Percentiles rank a stretch among this genome's conserved stretches.
phyloP scores from a whole-genome alignment of 2,329 filamentous ascomycete genomes.

The Ilyonectria sp. region DNA sequence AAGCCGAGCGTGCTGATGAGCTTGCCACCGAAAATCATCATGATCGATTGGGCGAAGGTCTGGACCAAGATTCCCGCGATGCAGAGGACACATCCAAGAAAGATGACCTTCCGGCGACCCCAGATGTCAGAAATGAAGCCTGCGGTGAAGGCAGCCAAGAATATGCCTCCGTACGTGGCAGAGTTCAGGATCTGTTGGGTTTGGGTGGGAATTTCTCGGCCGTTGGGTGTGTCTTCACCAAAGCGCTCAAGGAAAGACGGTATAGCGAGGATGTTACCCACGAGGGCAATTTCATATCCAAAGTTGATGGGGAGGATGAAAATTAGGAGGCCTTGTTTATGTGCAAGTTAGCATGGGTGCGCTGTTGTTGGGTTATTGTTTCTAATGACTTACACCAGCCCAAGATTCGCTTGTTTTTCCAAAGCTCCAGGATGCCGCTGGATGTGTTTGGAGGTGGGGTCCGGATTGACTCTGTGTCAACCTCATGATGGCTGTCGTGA shows the following conservation, averaged over 20 bases:
- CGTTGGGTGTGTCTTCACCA: constrained; percentile 33
- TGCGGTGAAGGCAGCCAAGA: constrained; percentile 44
- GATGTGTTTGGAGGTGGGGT: background rate
- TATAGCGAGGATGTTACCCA: constrained; percentile 48
- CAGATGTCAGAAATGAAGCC: constrained; percentile 45
- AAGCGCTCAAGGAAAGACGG: constrained; percentile 44
- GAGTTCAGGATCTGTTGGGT: constrained; percentile 48
- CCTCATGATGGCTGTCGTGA: background rate
- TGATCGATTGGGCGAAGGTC: constrained; percentile 39
- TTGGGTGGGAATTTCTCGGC: constrained; percentile 38
- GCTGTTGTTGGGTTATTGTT: too few relatives aligned
- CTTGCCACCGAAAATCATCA: constrained; percentile 48
- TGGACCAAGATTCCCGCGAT: constrained; percentile 44
- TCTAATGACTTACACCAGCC: constrained; percentile 20
- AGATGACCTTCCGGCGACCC: constrained; percentile 42
- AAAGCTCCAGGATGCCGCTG: constrained; percentile 1
- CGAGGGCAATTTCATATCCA: constrained; percentile 46
- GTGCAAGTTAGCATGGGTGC: background rate
- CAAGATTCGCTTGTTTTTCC: constrained; percentile 20
- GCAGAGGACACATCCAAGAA: constrained; percentile 40
- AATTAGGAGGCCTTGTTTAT: constrained; percentile 40
- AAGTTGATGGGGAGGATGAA: constrained; percentile 48
- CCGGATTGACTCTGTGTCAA: background rate
- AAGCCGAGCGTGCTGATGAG: constrained; percentile 47
- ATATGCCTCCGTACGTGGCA: constrained; percentile 45